phyloP scores from a whole-genome alignment of 257 asterid genomes.

The Nyctanthes arbortristis region DNA sequence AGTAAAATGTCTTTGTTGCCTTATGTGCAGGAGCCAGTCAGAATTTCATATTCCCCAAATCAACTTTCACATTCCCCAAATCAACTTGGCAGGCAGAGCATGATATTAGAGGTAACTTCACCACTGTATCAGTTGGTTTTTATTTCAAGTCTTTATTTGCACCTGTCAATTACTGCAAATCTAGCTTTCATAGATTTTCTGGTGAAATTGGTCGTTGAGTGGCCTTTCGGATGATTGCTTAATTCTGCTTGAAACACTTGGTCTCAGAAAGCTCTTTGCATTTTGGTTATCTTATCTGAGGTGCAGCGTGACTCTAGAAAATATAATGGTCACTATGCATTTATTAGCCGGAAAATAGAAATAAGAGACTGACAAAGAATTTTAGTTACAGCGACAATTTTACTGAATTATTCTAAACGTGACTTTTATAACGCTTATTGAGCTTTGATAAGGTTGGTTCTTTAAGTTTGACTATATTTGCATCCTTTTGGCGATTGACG shows the following conservation, averaged over 20 bases:
- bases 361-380: neutral
- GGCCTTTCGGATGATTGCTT: neutral
- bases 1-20: conserved; percentile 32
- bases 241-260: neutral
- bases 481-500: neutral
- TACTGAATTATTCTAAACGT: neutral
- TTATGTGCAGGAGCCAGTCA: conserved; percentile 30
- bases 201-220: neutral
- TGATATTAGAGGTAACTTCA: conserved; percentile 54
- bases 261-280: neutral
- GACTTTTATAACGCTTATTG: neutral
- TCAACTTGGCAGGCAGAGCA: conserved; percentile 37
- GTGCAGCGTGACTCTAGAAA: neutral
- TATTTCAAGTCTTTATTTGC: conserved; percentile 7
- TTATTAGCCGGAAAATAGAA: neutral
- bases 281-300: neutral
- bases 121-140: neutral
- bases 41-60: conserved; percentile 35
- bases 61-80: too few relatives aligned
- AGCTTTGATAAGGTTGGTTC: neutral
- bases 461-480: neutral
- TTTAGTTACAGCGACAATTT: too few relatives aligned
- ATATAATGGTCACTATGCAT: conserved; percentile 7
- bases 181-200: conserved; percentile 4
- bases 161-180: conserved; percentile 14